phyloP scores from a whole-genome alignment of 176 grass and related monocot species.

The Melocanna baccifera region DNA sequence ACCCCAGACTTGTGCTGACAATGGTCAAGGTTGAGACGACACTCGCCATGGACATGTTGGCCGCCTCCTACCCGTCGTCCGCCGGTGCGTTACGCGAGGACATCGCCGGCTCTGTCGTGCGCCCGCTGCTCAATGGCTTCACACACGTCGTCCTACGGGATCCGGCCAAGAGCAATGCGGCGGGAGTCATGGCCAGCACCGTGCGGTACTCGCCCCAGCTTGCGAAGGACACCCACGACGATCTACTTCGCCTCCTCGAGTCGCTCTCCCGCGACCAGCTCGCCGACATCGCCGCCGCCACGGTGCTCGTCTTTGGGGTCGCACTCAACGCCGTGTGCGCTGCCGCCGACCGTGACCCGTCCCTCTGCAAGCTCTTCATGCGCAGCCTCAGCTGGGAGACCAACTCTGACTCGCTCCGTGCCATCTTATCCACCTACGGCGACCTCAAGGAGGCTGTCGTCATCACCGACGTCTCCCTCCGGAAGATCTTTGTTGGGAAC shows the following conservation, averaged over 20 bases:
- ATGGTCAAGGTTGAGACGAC: too few species aligned
- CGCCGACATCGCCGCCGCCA: conserved; percentile 60
- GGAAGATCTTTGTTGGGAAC: conserved; percentile 97
- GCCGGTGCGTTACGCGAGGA: too few species aligned
- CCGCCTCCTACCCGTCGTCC: too few species aligned
- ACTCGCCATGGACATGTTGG: too few species aligned
- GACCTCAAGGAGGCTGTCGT: conserved; percentile 84
- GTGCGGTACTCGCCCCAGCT: too few species aligned
- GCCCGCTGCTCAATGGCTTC: too few species aligned
- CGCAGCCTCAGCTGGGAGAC: conserved; percentile 90
- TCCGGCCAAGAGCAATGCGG: too few species aligned
- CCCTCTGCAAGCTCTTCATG: conserved; percentile 85
- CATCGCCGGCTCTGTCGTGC: too few species aligned
- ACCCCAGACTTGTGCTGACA: too few species aligned
- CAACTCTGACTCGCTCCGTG: conserved; percentile 63
- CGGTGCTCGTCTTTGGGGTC: conserved; percentile 49
- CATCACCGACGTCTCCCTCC: conserved; percentile 75
- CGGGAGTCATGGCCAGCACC: too few species aligned
- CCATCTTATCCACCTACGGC: conserved; percentile 77
- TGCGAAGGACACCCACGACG: conserved; percentile 72
- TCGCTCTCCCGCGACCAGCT: conserved; percentile 84
- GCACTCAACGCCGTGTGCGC: conserved; percentile 67
- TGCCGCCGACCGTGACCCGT: conserved; percentile 63
- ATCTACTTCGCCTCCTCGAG: conserved; percentile 70
- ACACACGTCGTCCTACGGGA: too few species aligned